Evolutionary conservation across 1,139 yeast genomes (phyloP), one percentile per base, ranked within the genome.

Genomic region (Hemisphaericaspora xylanilytica): DNA sequence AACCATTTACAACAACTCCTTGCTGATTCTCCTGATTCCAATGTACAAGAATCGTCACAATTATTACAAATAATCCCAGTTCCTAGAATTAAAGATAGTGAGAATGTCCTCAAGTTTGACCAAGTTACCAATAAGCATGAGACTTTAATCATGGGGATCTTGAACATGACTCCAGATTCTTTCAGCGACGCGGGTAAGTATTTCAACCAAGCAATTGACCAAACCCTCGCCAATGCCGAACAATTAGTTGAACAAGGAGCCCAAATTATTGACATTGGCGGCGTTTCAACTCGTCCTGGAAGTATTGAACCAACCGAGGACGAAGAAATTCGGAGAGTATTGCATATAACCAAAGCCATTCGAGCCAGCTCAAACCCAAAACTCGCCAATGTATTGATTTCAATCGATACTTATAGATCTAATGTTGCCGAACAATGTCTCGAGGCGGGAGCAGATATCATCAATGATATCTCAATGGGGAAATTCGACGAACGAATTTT

Each of bases 91-190:
- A 38, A 45, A 3, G 43, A 51, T 3, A 31, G 37, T 0, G 41
- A 49, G 1, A 60, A 58, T 37, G 61, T 63, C 13, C 47, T 76
- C 24, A 53, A 56, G 35, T 75, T 74, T 49, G 79, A 75, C 39
- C 61, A 58, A 36, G 43, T 58, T 16, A 50, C 59, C 30, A 50
- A 62, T 32, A 58, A 62, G 14, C 61, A 68, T 14, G 56, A 60
- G 13, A 80, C 86, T 0, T 55, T 65, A 32, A 60, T 89, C 36
- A 92, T 92, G 98, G 95, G 90, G 1, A 82, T 92, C 35, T 60
- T 92, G 42, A 92, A 92, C 53, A 75, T 85, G 15, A 92, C 98
- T 0, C 97, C 97, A 0, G 97, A 94, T 57, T 89, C 97, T 0
- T 92, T 92, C 55, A 87, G 96, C 37, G 98, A 94, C 60, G 97